These are phyloP conservation scores for Candida labiduridarum DNA, from an alignment of 1,139 yeast genomes.

Conservation along the genomic window DNA sequence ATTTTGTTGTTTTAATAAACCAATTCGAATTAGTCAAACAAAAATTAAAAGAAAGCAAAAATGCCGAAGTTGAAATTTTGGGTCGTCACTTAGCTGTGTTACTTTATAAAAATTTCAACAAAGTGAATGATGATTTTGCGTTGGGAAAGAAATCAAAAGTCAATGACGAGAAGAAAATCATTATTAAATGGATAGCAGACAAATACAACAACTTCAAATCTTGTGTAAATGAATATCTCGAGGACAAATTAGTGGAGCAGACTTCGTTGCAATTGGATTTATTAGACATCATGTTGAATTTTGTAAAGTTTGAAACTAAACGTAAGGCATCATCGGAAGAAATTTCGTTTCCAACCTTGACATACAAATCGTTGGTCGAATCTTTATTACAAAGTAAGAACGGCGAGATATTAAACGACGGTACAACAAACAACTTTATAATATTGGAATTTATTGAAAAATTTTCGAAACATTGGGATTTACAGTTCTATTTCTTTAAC, in stretches of 20 bases:
- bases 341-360: constrained; percentile 63
- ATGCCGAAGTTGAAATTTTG: constrained; percentile 29
- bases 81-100: constrained; percentile 56
- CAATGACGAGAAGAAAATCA: constrained; percentile 50
- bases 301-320: constrained; percentile 61
- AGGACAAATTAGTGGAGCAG: constrained; percentile 31
- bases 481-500: constrained; percentile 65
- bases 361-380: constrained; percentile 52
- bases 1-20: constrained; percentile 47
- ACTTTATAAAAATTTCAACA: constrained; percentile 59
- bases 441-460: constrained; percentile 60
- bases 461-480: constrained; percentile 54
- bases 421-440: constrained; percentile 54
- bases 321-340: constrained; percentile 49
- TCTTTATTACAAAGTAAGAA: constrained; percentile 46
- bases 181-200: constrained; percentile 64
- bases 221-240: constrained; percentile 43
- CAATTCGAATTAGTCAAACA: constrained; percentile 34
- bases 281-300: constrained; percentile 63
- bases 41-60: constrained; percentile 20
- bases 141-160: constrained; percentile 38
- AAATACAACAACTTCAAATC: constrained; percentile 60
- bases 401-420: constrained; percentile 43
- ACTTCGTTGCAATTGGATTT: constrained; percentile 61
- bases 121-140: constrained; percentile 46